Conservation (phyloP, 257 asterid species). For the Ligustrum vulgare region DNA sequence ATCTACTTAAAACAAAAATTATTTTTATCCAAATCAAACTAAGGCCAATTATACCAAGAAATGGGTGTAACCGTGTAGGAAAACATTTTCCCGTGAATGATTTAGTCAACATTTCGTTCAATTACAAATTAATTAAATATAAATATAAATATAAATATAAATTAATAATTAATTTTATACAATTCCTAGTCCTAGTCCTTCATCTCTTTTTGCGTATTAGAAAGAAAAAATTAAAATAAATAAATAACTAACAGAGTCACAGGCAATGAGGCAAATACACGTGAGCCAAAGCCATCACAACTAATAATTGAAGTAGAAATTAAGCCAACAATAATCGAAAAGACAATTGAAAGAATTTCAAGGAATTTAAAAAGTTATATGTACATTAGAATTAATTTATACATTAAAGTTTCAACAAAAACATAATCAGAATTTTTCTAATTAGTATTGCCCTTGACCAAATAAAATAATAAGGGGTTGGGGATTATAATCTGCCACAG, state of each 20-base stretch:
- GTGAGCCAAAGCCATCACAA: slow-evolving; percentile 21
- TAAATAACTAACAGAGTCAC: not conserved
- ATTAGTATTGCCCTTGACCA: slow-evolving; percentile 44
- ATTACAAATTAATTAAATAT: no score
- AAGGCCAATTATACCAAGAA: no score
- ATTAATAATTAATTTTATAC: no score
- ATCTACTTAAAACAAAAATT: no score
- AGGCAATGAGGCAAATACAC: slow-evolving; percentile 24
- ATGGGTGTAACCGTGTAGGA: no score
- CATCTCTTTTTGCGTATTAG: not conserved
- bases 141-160: no score
- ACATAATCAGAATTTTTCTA: slow-evolving; percentile 39
- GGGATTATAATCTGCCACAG: slow-evolving; percentile 12
- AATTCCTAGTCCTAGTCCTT: no score
- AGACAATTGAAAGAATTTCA: slow-evolving; percentile 25
- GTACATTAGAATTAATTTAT: not conserved
- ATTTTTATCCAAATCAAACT: no score
- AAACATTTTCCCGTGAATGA: no score
- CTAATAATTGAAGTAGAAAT: not conserved
- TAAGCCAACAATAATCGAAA: slow-evolving; percentile 5
- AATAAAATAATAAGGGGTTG: slow-evolving; percentile 38
- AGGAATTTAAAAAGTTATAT: slow-evolving; percentile 8
- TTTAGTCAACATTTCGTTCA: no score
- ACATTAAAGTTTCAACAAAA: slow-evolving; percentile 14
- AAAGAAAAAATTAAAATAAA: not conserved